Percentiles rank a stretch among this genome's conserved stretches.
Conservation (phyloP, 1,284 basidiomycete species). For the Ustilago xerochloae region DNA sequence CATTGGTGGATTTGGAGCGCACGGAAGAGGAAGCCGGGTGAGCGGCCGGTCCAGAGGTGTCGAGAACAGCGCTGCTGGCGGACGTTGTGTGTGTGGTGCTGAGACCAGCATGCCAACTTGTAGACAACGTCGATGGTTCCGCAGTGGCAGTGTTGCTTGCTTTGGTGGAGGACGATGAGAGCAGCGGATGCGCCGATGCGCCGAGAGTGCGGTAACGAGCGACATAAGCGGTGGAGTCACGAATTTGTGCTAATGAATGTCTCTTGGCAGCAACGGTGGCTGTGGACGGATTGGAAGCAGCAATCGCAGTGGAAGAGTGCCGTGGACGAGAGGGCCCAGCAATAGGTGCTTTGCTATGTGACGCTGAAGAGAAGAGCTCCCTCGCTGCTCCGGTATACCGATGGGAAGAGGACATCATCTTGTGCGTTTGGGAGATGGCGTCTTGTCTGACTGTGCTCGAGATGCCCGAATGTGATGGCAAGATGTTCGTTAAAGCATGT, state of each 20-base stretch:
- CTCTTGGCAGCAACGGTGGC: conserved; percentile 15
- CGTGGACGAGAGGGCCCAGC: conserved; percentile 32
- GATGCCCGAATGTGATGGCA: background rate
- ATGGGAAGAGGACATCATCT: conserved; percentile 24
- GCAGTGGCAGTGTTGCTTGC: conserved; percentile 4
- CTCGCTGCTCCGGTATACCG: conserved; percentile 28
- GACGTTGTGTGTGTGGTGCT: conserved; percentile 4
- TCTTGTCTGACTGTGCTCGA: background rate
- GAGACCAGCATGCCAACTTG: conserved; percentile 13
- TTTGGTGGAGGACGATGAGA: conserved; percentile 24
- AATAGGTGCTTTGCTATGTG: conserved; percentile 1
- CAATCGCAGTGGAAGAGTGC: conserved; percentile 37
- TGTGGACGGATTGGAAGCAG: conserved; percentile 5
- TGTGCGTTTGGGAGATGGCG: background rate
- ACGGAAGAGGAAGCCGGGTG: conserved; percentile 17
- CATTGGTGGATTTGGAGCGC: conserved; percentile 25
- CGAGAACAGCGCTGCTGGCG: conserved; percentile 14
- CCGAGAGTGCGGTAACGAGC: conserved; percentile 44
- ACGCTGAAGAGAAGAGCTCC: conserved; percentile 29
- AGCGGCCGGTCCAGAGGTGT: conserved; percentile 18
- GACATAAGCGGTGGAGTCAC: conserved; percentile 42
- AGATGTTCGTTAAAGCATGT: background rate
- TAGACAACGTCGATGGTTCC: background rate
- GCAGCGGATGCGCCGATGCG: conserved; percentile 28
- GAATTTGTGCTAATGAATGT: conserved; percentile 38